These are phyloP conservation scores for Lactarius hengduanensis DNA, from an alignment of 768 basidiomycete species.

Conservation along the genomic window DNA sequence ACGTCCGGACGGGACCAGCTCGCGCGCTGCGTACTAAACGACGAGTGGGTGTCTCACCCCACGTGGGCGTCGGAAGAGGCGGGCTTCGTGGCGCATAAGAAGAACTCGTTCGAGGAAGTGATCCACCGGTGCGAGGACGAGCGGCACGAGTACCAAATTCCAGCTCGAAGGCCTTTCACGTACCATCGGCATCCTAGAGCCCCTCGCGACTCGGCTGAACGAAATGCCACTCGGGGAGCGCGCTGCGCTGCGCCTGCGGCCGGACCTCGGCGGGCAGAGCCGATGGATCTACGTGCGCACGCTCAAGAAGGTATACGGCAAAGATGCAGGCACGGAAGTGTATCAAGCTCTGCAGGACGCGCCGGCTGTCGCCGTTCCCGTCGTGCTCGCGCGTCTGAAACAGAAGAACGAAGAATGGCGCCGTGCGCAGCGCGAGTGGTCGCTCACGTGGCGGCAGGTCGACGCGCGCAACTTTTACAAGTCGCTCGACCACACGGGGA, in stretches of 20 bases:
- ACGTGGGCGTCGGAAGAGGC: constrained; percentile 98
- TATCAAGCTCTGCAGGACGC: constrained; percentile 88
- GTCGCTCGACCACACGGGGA: constrained; percentile 93
- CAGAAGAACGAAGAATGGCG: constrained; percentile 98
- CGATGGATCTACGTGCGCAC: constrained; percentile 89
- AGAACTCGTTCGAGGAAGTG: constrained; percentile 94
- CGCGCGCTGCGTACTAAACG: constrained; percentile 94
- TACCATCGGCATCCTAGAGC: constrained; percentile 90
- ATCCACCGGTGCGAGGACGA: constrained; percentile 98
- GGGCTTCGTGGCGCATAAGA: constrained; percentile 92
- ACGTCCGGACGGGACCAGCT: constrained; percentile 95
- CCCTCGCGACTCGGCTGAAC: constrained; percentile 77
- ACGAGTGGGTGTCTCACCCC: constrained; percentile 97
- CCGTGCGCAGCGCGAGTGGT: constrained; percentile 91
- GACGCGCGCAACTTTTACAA: constrained; percentile 99
- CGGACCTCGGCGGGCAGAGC: constrained; percentile 86
- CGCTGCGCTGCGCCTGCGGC: constrained; percentile 71
- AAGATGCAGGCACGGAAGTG: constrained; percentile 71
- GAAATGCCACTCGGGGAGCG: constrained; percentile 90
- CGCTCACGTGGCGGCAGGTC: constrained; percentile 93
- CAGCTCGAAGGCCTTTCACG: constrained; percentile 88
- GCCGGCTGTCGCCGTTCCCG: constrained; percentile 86
- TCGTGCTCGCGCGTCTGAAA: constrained; percentile 85
- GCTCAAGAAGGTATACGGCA: constrained; percentile 92
- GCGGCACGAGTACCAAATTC: constrained; percentile 95